Conservation (phyloP, 2,329 filamentous ascomycete species). For the Paramyrothecium roridum region DNA sequence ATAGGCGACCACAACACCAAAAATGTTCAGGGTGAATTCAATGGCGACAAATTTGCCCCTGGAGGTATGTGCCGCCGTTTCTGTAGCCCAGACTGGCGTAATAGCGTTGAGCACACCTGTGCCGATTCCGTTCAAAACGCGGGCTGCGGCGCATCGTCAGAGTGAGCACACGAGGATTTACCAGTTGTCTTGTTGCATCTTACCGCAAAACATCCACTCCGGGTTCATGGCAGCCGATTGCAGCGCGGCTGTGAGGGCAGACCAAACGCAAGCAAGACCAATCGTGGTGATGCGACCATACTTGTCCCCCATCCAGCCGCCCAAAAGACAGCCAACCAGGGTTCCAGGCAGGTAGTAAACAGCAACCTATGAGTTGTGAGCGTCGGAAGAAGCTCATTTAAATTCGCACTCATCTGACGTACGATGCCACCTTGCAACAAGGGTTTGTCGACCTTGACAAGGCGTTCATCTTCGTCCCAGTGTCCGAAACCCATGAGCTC, state of each 20-base stretch:
- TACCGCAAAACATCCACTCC: slow-evolving; percentile 63
- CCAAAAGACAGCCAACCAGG: slow-evolving; percentile 58
- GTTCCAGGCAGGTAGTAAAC: slow-evolving; percentile 49
- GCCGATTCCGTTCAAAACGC: slow-evolving; percentile 39
- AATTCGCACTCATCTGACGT: not conserved
- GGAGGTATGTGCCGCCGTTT: slow-evolving; percentile 64
- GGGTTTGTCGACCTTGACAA: slow-evolving; percentile 54
- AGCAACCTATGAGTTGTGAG: slow-evolving; percentile 3
- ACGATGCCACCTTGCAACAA: slow-evolving; percentile 30
- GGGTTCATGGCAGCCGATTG: slow-evolving; percentile 65
- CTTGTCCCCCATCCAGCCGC: slow-evolving; percentile 62
- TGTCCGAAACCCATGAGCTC: slow-evolving; percentile 64
- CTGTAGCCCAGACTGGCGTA: slow-evolving; percentile 68
- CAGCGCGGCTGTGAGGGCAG: slow-evolving; percentile 57
- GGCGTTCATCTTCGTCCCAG: slow-evolving; percentile 41
- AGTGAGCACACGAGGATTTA: not conserved
- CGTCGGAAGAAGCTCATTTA: not conserved
- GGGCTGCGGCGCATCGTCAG: slow-evolving; percentile 10
- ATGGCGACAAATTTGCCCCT: slow-evolving; percentile 68
- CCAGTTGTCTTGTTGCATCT: not conserved
- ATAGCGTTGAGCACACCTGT: slow-evolving; percentile 70
- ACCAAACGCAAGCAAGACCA: slow-evolving; percentile 55
- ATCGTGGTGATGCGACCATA: slow-evolving; percentile 63
- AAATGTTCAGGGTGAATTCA: slow-evolving; percentile 37
- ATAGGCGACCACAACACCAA: slow-evolving; percentile 42